phyloP scores from a whole-genome alignment of 805 yeast species.

The Ogataea naganishii region DNA sequence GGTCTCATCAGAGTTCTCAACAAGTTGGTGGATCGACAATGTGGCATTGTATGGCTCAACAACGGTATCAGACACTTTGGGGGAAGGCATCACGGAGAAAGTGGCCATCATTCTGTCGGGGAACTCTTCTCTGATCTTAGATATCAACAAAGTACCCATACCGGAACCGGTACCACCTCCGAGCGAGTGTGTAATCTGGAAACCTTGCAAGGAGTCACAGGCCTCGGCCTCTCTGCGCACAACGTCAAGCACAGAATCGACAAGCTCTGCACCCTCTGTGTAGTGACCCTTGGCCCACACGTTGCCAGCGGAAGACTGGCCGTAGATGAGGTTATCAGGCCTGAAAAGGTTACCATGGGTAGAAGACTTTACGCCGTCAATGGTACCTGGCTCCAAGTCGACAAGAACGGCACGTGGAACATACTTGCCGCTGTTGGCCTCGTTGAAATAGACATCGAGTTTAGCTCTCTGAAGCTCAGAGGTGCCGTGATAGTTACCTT shows the following conservation, averaged over 20 bases:
- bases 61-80: slow-evolving; percentile 86
- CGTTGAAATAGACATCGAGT: slow-evolving; percentile 79
- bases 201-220: slow-evolving; percentile 89
- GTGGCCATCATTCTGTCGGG: slow-evolving; percentile 97
- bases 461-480: slow-evolving; percentile 40
- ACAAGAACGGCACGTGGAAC: slow-evolving; percentile 91
- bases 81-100: slow-evolving; percentile 87
- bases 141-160: slow-evolving; percentile 83
- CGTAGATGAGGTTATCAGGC: slow-evolving; percentile 85
- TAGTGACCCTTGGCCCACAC: slow-evolving; percentile 98
- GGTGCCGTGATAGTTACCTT: slow-evolving; percentile 63
- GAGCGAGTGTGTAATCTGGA: slow-evolving; percentile 77
- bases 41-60: slow-evolving; percentile 95
- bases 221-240: slow-evolving; percentile 92
- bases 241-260: slow-evolving; percentile 82
- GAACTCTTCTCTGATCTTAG: slow-evolving; percentile 83
- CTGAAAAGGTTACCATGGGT: slow-evolving; percentile 80
- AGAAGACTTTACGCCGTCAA: slow-evolving; percentile 75
- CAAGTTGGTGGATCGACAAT: slow-evolving; percentile 81
- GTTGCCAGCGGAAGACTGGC: slow-evolving; percentile 90
- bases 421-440: slow-evolving; percentile 80
- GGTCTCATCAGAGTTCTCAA: slow-evolving; percentile 86
- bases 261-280: slow-evolving; percentile 93
- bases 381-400: slow-evolving; percentile 91
- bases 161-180: slow-evolving; percentile 98